phyloP scores from a whole-genome alignment of 2,329 filamentous ascomycete genomes.

The Exophiala xenobiotica region DNA sequence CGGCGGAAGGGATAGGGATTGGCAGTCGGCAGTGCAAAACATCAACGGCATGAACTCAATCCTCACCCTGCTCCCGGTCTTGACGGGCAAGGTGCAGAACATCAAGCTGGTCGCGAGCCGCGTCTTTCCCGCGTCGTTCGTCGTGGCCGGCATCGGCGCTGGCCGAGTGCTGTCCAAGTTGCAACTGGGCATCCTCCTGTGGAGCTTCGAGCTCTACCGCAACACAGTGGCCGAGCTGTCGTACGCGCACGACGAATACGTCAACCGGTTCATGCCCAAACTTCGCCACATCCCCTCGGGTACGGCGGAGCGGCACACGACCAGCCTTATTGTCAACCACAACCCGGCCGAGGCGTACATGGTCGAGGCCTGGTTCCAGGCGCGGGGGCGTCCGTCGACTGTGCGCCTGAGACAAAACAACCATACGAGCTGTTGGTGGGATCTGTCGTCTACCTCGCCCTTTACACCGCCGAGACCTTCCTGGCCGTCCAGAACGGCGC shows the following conservation, averaged over 20 bases:
- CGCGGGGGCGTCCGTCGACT: neutral
- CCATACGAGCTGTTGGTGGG: neutral
- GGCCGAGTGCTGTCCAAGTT: constrained; percentile 3
- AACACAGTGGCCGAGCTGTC: constrained; percentile 2
- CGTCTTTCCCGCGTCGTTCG: constrained; percentile 1
- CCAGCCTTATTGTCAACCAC: constrained; percentile 8
- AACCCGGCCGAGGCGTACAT: constrained; percentile 8
- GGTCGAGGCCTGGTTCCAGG: neutral
- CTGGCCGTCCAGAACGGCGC: constrained; percentile 8
- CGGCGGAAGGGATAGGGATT: no score
- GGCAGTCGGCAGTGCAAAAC: constrained; percentile 1
- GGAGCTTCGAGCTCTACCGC: constrained; percentile 5
- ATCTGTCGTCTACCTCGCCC: neutral
- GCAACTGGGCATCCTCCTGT: constrained; percentile 1
- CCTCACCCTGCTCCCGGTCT: constrained; percentile 1
- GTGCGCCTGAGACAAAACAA: neutral
- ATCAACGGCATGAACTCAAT: constrained; percentile 6
- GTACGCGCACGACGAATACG: constrained; percentile 4
- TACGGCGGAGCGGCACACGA: constrained; percentile 1
- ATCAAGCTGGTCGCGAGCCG: constrained; percentile 1
- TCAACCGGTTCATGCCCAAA: constrained; percentile 1
- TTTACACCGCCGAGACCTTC: constrained; percentile 3
- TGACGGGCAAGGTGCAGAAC: constrained; percentile 4
- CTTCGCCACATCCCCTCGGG: constrained; percentile 4
- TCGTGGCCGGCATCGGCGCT: neutral